Conservation (phyloP, 176 grass and related monocot genomes). For the barley (Hordeum vulgare) region MorexV3_pseudomolecules_assembly NC_058524.1:103473700-103474199, state of each 20-base stretch:
- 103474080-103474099: not conserved
- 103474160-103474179: slow-evolving; percentile 49
- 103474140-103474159: slow-evolving; percentile 28
- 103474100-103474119: not conserved
- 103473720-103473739: not conserved
- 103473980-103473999: slow-evolving; percentile 19
- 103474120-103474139: slow-evolving; percentile 37
- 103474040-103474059: not conserved
- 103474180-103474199: slow-evolving; percentile 34
- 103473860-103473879: slow-evolving; percentile 41
- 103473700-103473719: not conserved
- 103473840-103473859: slow-evolving; percentile 29
- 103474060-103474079: not conserved
- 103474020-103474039: not conserved
- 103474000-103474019: not conserved
- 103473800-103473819: slow-evolving; percentile 1
- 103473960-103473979: not conserved
- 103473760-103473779: slow-evolving; percentile 13
- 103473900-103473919: slow-evolving; percentile 34
- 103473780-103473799: slow-evolving; percentile 23
- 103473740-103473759: not conserved
- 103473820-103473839: not conserved
- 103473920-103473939: slow-evolving; percentile 39
- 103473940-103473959: slow-evolving; percentile 30
- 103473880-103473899: slow-evolving; percentile 17